Base-by-base conservation (phyloP, 169 alveolate genomes). In the Eimeria falciformis region DNA sequence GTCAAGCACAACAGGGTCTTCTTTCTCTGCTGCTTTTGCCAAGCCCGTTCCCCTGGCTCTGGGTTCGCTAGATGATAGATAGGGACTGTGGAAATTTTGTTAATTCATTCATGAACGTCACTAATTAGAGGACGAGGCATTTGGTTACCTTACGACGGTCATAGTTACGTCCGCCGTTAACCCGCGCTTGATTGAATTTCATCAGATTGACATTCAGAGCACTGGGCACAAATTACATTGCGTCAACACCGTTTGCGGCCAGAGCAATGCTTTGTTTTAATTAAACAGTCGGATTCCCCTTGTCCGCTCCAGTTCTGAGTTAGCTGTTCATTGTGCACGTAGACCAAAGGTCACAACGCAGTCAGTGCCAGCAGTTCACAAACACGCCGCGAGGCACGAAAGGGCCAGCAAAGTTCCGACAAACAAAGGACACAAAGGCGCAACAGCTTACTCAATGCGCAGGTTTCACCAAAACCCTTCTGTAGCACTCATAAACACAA, bases 11-110 rank as follows among this genome's bases (percentile, higher is more conserved):
- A 96, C 98, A 97, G 97, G 98, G 98, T 96, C 98, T 96, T 96
- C 98, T 96, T 95, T 96, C 98, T 98, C 98, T 97, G 97, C 98
- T 96, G 98, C 96, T 96, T 96, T 91, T 94, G 96, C 98, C 99
- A 96, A 97, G 99, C 97, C 98, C 97, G 98, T 96, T 96, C 96
- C 98, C 98, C 96, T 97, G 98, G 98, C 97, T 97, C 98, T 96
- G 97, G 98, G 95, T 97, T 97, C 98, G 98, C 98, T 96, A 96
- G 98, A 96, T 93, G 90, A 98, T 96, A 97, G 97, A 96, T 97
- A 96, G 98, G 98, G 98, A 96, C 98, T 96, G 98, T 96, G 97
- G 97, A 97, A 96, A 96, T 95, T 97, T 96, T 97, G 98, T 96
- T 96, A 94, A 96, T 96, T 97, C 97, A 95, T 96, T 96, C 98